Percentiles rank a stretch among this genome's conserved stretches.
phyloP scores from a whole-genome alignment of 2,329 filamentous ascomycete species.

The Alternaria viburni region DNA sequence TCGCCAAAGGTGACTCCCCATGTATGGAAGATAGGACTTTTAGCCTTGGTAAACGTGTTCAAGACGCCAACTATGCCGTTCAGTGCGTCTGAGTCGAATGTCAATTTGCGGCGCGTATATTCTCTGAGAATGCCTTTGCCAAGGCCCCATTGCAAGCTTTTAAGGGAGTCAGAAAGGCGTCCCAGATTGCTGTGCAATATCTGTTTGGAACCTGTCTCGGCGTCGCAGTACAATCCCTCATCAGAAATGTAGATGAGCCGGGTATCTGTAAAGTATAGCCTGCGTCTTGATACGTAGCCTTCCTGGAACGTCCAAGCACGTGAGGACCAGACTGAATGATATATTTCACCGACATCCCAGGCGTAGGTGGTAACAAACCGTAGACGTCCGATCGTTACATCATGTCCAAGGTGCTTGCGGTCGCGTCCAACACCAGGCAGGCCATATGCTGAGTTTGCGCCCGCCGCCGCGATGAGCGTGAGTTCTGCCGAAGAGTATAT shows the following conservation, averaged over 20 bases:
- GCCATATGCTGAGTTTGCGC: neutral
- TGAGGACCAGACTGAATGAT: neutral
- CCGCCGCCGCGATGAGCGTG: neutral
- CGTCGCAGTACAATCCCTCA: neutral
- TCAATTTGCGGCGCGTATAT: neutral
- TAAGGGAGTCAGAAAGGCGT: too few relatives aligned
- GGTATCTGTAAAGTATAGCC: neutral
- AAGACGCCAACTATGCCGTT: neutral
- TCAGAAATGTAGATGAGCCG: rapidly evolving
- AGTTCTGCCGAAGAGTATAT: neutral
- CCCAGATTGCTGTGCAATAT: too few relatives aligned
- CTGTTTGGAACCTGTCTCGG: neutral
- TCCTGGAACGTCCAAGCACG: neutral
- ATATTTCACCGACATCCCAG: neutral
- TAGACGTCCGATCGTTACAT: neutral
- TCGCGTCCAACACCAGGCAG: rapidly evolving
- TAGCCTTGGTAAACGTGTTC: neutral
- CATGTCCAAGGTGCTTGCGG: rapidly evolving
- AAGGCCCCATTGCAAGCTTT: too few relatives aligned
- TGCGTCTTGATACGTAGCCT: neutral
- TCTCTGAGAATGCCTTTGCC: neutral
- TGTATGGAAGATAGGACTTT: neutral
- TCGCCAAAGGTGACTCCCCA: neutral
- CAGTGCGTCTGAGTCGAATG: neutral
- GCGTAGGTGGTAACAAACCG: neutral